Conservation (phyloP, 2,329 filamentous ascomycete genomes). For the Sarocladium strictum region DNA sequence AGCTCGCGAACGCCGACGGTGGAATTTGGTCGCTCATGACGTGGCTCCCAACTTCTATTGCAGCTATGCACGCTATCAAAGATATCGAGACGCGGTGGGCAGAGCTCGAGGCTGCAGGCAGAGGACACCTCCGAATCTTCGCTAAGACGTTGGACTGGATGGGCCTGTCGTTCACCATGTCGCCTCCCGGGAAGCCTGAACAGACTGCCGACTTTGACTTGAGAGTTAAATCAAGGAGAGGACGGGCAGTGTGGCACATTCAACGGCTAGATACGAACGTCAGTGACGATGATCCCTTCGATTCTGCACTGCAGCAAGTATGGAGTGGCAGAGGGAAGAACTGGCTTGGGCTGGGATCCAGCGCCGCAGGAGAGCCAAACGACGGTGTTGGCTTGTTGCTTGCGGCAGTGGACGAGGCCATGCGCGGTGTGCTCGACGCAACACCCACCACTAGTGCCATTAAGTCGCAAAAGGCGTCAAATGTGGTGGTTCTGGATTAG, state of each 20-base stretch:
- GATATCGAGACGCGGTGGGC: conserved; percentile 52
- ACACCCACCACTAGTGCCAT: background rate
- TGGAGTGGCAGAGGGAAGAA: conserved; percentile 29
- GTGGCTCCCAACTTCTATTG: conserved; percentile 55
- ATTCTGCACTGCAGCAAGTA: conserved; percentile 8
- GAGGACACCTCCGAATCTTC: conserved; percentile 44
- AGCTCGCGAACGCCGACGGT: conserved; percentile 48
- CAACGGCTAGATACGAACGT: conserved; percentile 22
- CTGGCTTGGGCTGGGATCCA: conserved; percentile 42
- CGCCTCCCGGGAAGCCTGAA: conserved; percentile 10
- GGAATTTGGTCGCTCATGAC: conserved; percentile 47
- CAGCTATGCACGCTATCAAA: conserved; percentile 57
- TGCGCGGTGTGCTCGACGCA: conserved; percentile 26
- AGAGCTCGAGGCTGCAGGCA: conserved; percentile 31
- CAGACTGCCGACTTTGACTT: conserved; percentile 37
- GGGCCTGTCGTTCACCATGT: conserved; percentile 46
- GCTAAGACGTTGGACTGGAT: conserved; percentile 52
- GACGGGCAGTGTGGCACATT: conserved; percentile 46
- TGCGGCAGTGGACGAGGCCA: conserved; percentile 38
- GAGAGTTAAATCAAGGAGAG: conserved; percentile 46
- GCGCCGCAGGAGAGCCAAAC: conserved; percentile 38
- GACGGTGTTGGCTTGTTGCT: conserved; percentile 41
- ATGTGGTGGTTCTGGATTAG: conserved; percentile 19
- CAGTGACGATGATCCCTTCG: conserved; percentile 8
- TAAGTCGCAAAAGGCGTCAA: conserved; percentile 8